Conservation (phyloP, 352 stramenopile genomes). For the Salisapilia sapeloensis region DNA sequence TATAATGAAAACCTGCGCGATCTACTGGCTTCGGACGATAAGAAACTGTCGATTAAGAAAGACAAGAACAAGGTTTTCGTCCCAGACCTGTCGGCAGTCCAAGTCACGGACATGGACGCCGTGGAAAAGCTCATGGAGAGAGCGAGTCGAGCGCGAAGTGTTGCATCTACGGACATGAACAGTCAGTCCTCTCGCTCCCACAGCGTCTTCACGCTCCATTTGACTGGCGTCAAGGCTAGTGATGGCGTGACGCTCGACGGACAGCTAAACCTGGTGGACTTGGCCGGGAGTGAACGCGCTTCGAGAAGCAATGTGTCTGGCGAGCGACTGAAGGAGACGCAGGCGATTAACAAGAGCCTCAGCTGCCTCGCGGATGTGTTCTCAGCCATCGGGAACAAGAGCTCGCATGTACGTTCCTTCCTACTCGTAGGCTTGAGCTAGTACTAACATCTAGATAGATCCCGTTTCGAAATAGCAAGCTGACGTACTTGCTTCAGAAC, state of each 20-base stretch:
- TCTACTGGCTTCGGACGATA: constrained; percentile 68
- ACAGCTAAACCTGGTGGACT: constrained; percentile 62
- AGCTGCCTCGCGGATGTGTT: constrained; percentile 98
- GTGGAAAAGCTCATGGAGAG: constrained; percentile 68
- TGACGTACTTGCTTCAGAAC: constrained; percentile 97
- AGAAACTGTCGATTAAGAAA: constrained; percentile 58
- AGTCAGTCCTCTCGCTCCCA: constrained; percentile 61
- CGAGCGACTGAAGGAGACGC: constrained; percentile 91
- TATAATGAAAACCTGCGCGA: constrained; percentile 99
- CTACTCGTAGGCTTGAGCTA: background rate
- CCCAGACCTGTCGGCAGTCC: constrained; percentile 31
- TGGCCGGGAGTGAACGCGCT: constrained; percentile 66
- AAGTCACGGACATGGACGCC: constrained; percentile 32
- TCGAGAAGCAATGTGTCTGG: constrained; percentile 77
- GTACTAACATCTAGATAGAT: constrained; percentile 20
- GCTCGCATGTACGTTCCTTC: constrained; percentile 66
- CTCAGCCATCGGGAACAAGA: constrained; percentile 90
- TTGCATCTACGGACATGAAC: constrained; percentile 92
- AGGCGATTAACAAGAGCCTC: constrained; percentile 98
- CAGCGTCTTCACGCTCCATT: constrained; percentile 63
- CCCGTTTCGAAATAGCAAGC: constrained; percentile 97
- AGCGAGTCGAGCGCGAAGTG: constrained; percentile 40
- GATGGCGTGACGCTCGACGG: constrained; percentile 46
- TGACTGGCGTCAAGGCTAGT: constrained; percentile 72
- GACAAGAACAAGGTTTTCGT: constrained; percentile 53